A percentile compares a stretch with the other conserved stretches of the same genome.
Evolutionary conservation across 352 stramenopile genomes (phyloP).

Genomic region (Pythium myriotylum): DNA sequence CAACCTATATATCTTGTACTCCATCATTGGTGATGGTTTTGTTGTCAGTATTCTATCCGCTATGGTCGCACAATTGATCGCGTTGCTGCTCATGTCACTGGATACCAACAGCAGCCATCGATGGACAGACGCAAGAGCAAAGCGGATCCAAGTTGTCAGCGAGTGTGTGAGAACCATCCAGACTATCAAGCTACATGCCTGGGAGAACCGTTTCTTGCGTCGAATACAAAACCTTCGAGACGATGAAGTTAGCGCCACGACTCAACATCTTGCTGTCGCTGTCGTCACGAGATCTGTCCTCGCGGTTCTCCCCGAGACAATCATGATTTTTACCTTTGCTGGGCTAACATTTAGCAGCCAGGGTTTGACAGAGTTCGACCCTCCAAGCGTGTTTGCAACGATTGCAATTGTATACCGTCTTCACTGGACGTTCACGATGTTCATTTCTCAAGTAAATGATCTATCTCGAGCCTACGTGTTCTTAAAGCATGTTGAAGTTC

Average conservation of each 20-base stretch:
- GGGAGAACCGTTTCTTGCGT: conserved; percentile 20
- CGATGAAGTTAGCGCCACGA: conserved; percentile 13
- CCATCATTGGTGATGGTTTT: conserved; percentile 27
- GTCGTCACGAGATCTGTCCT: conserved; percentile 18
- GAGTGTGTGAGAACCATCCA: conserved; percentile 33
- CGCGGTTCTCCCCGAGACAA: conserved; percentile 22
- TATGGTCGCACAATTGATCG: conserved; percentile 17
- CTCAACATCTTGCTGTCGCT: conserved; percentile 16
- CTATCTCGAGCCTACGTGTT: conserved; percentile 17
- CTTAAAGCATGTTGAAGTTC: conserved; percentile 11
- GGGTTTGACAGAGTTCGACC: conserved; percentile 24
- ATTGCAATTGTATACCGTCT: conserved; percentile 27
- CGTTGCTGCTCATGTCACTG: conserved; percentile 13
- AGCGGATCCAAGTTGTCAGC: conserved; percentile 25
- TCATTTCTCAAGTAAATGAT: conserved; percentile 22
- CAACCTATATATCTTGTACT: conserved; percentile 21
- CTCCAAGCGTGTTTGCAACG: conserved; percentile 22
- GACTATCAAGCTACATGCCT: conserved; percentile 31
- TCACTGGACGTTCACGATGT: conserved; percentile 20
- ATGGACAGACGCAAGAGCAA: conserved; percentile 11
- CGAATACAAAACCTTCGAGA: conserved; percentile 12
- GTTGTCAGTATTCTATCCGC: conserved; percentile 25
- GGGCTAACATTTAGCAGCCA: conserved; percentile 21
- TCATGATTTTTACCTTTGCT: conserved; percentile 31
- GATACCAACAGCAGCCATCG: conserved; percentile 14